Base-by-base conservation (phyloP, 2,329 filamentous ascomycete genomes). In the Diplocarpon mali region DNA sequence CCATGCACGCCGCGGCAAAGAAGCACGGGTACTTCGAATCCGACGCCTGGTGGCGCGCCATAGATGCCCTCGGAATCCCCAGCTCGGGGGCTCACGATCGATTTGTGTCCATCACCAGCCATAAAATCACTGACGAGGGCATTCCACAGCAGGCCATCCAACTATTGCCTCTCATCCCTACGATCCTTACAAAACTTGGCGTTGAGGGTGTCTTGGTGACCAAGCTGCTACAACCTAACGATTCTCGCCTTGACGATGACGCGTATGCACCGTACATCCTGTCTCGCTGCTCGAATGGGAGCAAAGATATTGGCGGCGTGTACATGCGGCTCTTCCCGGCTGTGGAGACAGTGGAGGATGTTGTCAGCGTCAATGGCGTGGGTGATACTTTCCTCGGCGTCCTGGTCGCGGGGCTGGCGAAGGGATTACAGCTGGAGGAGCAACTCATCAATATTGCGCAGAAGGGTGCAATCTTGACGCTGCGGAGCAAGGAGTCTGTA, bases 341-440 rank as follows among this genome's bases (percentile, higher is more conserved):
- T 0, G 75, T 75, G 1, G 78, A 84, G 60, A 32, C 34, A 13
- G 71, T 95, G 0, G 65, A 73, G 15, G 78, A 92, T 20, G 71
- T 94, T 1, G 78, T 90, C 1, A 95, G 87, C 38, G 90, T 96
- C 9, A 96, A 96, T 61, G 92, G 90, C 0, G 88, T 87, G 2
- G 92, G 92, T 0, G 92, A 98, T 64, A 95, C 92, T 0, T 89
- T 96, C 62, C 69, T 93, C 8, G 92, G 90, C 0, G 83, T 88
- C 12, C 56, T 95, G 45, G 69, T 95, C n/a, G 83, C 87, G 1
- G 86, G 85, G 0, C 62, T 96, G 53, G 79, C 80, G 0, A 75
- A 71, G 15, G 60, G 60, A 20, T 46, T 54, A 38, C 51, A 55
- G 36, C 14, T 62, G 48, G 60, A 75, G 47, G 65, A 78, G 57